Conservation (phyloP, 2,329 filamentous ascomycete genomes). For the Talaromyces verruculosus region DNA sequence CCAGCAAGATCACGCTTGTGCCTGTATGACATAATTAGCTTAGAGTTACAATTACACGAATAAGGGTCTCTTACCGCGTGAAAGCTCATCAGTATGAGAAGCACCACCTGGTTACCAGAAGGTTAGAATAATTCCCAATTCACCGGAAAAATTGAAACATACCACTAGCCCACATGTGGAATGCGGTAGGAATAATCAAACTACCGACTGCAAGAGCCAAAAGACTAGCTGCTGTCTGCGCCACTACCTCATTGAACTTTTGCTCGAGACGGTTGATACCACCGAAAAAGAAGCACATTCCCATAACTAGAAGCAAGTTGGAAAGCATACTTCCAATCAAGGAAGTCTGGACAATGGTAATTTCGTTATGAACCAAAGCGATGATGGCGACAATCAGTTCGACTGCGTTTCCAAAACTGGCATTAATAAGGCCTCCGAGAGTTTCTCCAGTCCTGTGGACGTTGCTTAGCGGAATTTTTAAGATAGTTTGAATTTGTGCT, state of each 20-base stretch:
- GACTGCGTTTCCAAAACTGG: constrained; percentile 85
- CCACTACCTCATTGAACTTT: constrained; percentile 87
- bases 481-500: constrained; percentile 29
- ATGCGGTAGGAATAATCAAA: constrained; percentile 87
- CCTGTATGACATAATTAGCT: constrained; percentile 26
- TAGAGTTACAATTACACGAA: background rate
- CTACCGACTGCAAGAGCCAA: constrained; percentile 76
- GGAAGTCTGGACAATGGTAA: constrained; percentile 87
- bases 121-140: background rate
- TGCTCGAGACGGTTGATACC: constrained; percentile 77
- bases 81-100: constrained; percentile 20
- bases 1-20: constrained; percentile 73
- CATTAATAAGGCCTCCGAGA: constrained; percentile 83
- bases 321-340: constrained; percentile 89
- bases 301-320: constrained; percentile 83
- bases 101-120: constrained; percentile 9
- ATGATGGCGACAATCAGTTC: constrained; percentile 88
- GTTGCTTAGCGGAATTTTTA: constrained; percentile 26
- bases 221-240: constrained; percentile 81
- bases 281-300: constrained; percentile 89
- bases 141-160: constrained; percentile 18
- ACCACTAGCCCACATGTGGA: constrained; percentile 59
- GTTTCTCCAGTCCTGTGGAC: constrained; percentile 67
- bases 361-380: constrained; percentile 69
- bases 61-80: constrained; percentile 11